phyloP scores from a whole-genome alignment of 1,284 basidiomycete species.

The Pseudomicrostroma phylloplanum region DNA sequence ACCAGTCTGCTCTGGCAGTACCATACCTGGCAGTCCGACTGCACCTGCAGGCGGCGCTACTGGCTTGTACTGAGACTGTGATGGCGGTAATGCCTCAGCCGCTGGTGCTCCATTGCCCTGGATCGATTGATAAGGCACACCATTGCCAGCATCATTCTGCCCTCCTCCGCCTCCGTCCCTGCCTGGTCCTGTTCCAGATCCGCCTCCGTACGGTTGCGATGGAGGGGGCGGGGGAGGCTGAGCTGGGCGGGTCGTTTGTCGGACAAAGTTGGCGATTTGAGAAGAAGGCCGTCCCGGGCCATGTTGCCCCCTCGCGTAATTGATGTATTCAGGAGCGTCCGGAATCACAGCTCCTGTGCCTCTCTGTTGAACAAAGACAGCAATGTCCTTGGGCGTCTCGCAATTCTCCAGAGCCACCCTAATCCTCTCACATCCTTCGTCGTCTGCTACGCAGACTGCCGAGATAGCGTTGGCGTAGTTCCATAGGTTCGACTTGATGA shows the following conservation, averaged over 20 bases:
- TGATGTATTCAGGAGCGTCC: conserved; percentile 48
- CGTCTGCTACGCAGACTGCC: conserved; percentile 89
- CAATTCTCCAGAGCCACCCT: conserved; percentile 46
- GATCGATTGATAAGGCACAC: neutral
- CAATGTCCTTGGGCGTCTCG: conserved; percentile 40
- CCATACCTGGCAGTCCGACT: conserved; percentile 22
- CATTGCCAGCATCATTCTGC: neutral
- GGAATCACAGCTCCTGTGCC: conserved; percentile 46
- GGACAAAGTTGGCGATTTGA: conserved; percentile 41
- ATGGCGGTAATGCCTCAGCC: neutral
- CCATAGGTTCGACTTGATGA: conserved; percentile 93
- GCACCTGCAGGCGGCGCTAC: conserved; percentile 18
- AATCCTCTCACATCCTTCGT: conserved; percentile 58
- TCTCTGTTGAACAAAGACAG: conserved; percentile 41
- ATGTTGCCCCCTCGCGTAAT: conserved; percentile 46
- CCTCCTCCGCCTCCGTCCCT: neutral
- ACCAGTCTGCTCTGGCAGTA: conserved; percentile 1
- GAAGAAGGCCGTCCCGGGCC: conserved; percentile 30
- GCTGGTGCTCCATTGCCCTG: neutral
- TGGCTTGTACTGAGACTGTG: neutral
- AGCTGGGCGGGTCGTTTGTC: conserved; percentile 32
- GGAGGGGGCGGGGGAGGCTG: conserved; percentile 16
- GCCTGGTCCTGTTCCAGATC: neutral
- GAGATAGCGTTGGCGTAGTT: conserved; percentile 91
- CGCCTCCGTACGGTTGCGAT: neutral